phyloP scores from a whole-genome alignment of 495 filamentous ascomycete genomes.

The Niebla homalea region DNA sequence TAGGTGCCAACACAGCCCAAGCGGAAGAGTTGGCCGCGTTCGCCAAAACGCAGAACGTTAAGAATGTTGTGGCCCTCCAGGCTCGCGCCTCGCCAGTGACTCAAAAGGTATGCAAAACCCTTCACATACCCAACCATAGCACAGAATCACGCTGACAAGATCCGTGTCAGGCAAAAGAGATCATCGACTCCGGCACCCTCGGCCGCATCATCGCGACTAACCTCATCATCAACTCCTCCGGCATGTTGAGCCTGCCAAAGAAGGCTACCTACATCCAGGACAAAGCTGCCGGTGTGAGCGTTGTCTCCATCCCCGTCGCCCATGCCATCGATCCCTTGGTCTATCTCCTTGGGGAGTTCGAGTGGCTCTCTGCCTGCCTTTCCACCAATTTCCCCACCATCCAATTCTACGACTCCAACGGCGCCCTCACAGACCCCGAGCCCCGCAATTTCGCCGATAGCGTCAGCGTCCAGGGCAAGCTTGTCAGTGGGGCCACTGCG shows the following conservation, averaged over 20 bases:
- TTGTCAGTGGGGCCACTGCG: not conserved
- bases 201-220: conserved; percentile 6
- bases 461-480: conserved; percentile 3
- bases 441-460: not conserved
- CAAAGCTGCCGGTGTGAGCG: not conserved
- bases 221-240: not conserved
- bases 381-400: conserved; percentile 3
- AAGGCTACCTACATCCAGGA: conserved; percentile 6
- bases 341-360: conserved; percentile 10
- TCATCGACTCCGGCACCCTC: conserved; percentile 10
- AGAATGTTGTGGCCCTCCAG: conserved; percentile 33
- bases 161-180: conserved; percentile 7
- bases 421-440: not conserved
- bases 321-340: conserved; percentile 7
- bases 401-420: conserved; percentile 1
- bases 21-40: conserved; percentile 30
- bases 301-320: conserved; percentile 4
- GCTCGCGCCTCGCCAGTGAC: not conserved
- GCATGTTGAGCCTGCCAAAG: not conserved
- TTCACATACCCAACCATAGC: not conserved
- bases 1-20: conserved; percentile 23
- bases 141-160: not conserved
- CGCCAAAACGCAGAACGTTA: conserved; percentile 24
- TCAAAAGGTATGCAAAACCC: conserved; percentile 4
- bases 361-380: not conserved